Percentiles rank a stretch among this genome's conserved stretches.
phyloP scores from a whole-genome alignment of 2,329 filamentous ascomycete genomes.

The Fusarium camptoceras region DNA sequence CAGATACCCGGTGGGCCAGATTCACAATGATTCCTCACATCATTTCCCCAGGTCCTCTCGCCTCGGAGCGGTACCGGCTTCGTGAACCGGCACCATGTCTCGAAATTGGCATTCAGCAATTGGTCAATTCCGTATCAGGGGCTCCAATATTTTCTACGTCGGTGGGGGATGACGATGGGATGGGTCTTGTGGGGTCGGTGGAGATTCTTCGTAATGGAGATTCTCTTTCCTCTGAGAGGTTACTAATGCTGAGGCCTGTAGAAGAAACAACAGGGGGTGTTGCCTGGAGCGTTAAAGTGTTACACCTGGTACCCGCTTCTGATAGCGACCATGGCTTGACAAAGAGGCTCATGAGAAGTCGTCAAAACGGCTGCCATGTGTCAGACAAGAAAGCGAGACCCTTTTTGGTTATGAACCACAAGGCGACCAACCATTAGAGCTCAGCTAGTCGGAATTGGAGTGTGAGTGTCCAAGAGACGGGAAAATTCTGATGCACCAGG shows the following conservation, averaged over 20 bases:
- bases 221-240: conserved; percentile 42
- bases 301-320: neutral
- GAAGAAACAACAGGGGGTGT: conserved; percentile 18
- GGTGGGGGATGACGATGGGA: conserved; percentile 36
- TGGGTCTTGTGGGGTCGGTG: conserved; percentile 37
- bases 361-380: conserved; percentile 17
- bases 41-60: conserved; percentile 24
- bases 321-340: conserved; percentile 6
- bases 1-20: neutral
- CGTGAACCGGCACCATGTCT: conserved; percentile 24
- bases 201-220: conserved; percentile 42
- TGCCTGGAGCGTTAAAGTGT: neutral
- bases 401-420: conserved; percentile 14
- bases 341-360: conserved; percentile 17
- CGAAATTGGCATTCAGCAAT: conserved; percentile 40
- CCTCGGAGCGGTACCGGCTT: conserved; percentile 27
- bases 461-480: neutral
- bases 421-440: conserved; percentile 26
- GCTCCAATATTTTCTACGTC: conserved; percentile 17
- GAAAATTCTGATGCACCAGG: conserved; percentile 28
- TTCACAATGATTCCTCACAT: conserved; percentile 17
- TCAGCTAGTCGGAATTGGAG: conserved; percentile 29
- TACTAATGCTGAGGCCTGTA: conserved; percentile 6
- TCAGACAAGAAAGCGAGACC: conserved; percentile 19
- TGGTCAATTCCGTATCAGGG: conserved; percentile 27